Conservation (phyloP, 495 filamentous ascomycete species). For the Eremomyces bilateralis region DNA sequence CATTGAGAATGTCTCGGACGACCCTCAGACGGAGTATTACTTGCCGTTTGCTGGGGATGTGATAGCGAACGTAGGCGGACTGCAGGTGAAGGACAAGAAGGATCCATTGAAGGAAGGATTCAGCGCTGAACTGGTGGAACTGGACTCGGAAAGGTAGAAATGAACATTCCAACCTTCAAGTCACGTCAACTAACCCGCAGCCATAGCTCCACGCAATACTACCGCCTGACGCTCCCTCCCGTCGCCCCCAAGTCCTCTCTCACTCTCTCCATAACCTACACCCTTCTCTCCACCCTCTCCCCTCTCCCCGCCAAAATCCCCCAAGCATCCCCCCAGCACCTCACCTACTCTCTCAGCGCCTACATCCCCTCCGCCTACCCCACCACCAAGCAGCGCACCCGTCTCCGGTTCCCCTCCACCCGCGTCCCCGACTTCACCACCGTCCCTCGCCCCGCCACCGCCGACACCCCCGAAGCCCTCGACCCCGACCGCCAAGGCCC, state of each 20-base stretch:
- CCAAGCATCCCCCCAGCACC: slow-evolving; percentile 67
- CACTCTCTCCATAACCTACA: slow-evolving; percentile 72
- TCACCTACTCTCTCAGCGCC: slow-evolving; percentile 64
- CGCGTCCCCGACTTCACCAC: slow-evolving; percentile 71
- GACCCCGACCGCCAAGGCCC: slow-evolving; percentile 69
- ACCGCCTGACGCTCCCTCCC: slow-evolving; percentile 53
- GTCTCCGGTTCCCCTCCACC: slow-evolving; percentile 64
- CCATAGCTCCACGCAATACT: slow-evolving; percentile 63
- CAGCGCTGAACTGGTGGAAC: slow-evolving; percentile 40
- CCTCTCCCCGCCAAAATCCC: slow-evolving; percentile 63
- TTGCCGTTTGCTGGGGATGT: slow-evolving; percentile 58
- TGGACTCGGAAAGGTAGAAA: slow-evolving; percentile 36
- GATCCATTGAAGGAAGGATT: slow-evolving; percentile 43
- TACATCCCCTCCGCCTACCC: slow-evolving; percentile 62
- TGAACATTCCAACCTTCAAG: background rate
- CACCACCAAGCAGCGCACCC: slow-evolving; percentile 86
- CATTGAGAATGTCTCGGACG: slow-evolving; percentile 63
- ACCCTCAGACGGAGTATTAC: slow-evolving; percentile 73
- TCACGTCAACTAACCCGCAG: background rate
- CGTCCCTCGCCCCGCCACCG: slow-evolving; percentile 30
- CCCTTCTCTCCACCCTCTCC: slow-evolving; percentile 45
- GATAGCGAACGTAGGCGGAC: slow-evolving; percentile 52
- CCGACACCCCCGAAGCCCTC: slow-evolving; percentile 28
- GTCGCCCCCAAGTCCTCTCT: slow-evolving; percentile 54
- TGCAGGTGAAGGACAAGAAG: slow-evolving; percentile 87